Percentiles rank a stretch among this genome's conserved stretches.
phyloP scores from a whole-genome alignment of 1,284 basidiomycete species.

The Cystobasidiaceae sp. region DNA sequence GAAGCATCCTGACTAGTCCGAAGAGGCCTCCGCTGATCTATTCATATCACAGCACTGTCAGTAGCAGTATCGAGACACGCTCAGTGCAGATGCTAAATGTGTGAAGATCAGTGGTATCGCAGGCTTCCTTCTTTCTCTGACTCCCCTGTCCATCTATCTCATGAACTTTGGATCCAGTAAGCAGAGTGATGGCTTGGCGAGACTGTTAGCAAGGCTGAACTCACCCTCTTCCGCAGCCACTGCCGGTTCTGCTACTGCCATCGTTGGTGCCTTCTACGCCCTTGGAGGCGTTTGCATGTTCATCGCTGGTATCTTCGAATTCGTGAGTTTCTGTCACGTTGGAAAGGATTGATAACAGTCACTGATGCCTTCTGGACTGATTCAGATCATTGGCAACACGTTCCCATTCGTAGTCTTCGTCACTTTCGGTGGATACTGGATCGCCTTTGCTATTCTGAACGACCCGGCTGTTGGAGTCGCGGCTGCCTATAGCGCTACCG shows the following conservation, averaged over 20 bases:
- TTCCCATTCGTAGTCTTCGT: conserved; percentile 39
- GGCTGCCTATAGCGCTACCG: conserved; percentile 16
- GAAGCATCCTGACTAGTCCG: conserved; percentile 13
- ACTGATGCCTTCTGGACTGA: too few relatives aligned
- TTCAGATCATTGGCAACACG: conserved; percentile 33
- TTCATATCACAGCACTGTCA: background rate
- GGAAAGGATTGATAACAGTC: too few relatives aligned
- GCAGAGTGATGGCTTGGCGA: background rate
- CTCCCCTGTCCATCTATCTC: conserved; percentile 13
- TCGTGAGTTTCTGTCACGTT: background rate
- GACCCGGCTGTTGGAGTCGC: conserved; percentile 20
- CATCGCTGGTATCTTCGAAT: conserved; percentile 32
- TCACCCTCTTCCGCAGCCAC: background rate
- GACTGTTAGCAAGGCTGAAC: too few relatives aligned
- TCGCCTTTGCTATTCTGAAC: conserved; percentile 14
- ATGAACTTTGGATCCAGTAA: conserved; percentile 27
- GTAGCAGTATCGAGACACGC: background rate
- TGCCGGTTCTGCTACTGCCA: conserved; percentile 1
- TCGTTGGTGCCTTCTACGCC: conserved; percentile 28
- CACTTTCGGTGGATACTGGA: conserved; percentile 36
- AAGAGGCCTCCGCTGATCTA: background rate
- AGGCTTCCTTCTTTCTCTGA: background rate
- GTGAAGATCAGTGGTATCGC: conserved; percentile 28
- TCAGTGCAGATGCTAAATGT: background rate
- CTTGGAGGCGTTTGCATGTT: conserved; percentile 32